phyloP scores from a whole-genome alignment of 225 moss, liverwort and hornwort genomes.

The Thuidium tamariscinum region DNA sequence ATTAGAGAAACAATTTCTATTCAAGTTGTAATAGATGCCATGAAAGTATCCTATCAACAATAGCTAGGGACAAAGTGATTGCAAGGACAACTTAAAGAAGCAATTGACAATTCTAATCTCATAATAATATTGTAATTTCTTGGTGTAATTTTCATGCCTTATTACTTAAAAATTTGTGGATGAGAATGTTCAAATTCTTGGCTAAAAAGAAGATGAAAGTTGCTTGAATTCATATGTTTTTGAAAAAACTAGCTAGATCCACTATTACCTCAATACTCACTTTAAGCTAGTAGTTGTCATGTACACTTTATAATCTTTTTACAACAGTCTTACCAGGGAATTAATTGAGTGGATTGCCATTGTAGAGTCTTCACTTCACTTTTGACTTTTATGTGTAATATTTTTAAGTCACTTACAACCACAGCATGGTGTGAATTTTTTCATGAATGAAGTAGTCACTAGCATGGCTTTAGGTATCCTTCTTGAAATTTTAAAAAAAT shows the following conservation, averaged over 20 bases:
- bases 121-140: fast-evolving
- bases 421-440: neutral
- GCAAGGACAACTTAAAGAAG: neutral
- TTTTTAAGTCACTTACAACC: no score
- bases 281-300: neutral
- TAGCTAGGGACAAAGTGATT: fast-evolving
- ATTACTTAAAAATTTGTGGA: fast-evolving
- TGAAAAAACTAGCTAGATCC: neutral
- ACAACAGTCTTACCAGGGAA: neutral
- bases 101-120: fast-evolving
- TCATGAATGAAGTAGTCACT: neutral
- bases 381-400: neutral
- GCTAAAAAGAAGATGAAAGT: neutral
- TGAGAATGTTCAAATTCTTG: neutral
- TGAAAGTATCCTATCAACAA: neutral
- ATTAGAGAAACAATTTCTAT: neutral
- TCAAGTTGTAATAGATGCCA: neutral
- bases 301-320: neutral
- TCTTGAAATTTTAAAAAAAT: neutral
- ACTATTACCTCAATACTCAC: neutral
- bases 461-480: neutral
- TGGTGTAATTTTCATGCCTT: neutral
- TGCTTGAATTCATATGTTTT: neutral
- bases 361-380: neutral
- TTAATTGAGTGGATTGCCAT: neutral